These are phyloP conservation scores for Neoarthrinium moseri DNA, from an alignment of 2,329 filamentous ascomycete species.

Conservation along the genomic window DNA sequence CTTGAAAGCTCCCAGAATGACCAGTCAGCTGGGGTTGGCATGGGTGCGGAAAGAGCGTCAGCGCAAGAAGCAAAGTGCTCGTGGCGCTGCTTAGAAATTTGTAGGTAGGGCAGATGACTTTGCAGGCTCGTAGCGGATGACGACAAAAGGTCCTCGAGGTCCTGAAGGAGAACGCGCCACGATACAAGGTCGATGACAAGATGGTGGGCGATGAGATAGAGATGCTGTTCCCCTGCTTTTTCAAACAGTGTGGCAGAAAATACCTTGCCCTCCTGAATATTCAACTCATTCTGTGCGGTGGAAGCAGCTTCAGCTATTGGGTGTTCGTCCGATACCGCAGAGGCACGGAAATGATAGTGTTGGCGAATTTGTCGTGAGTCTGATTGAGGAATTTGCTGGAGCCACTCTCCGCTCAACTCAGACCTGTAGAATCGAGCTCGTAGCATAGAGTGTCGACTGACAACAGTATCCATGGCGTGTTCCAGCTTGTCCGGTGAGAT, in stretches of 20 bases:
- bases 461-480: slow-evolving; percentile 1
- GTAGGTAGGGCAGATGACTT: slow-evolving; percentile 20
- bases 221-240: slow-evolving; percentile 15
- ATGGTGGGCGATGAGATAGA: slow-evolving; percentile 34
- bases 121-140: background rate
- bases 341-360: background rate
- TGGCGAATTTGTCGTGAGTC: background rate
- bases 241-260: slow-evolving; percentile 22
- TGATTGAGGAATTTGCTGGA: background rate
- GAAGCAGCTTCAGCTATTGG: background rate
- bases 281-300: slow-evolving; percentile 11
- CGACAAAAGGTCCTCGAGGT: slow-evolving; percentile 33
- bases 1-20: background rate
- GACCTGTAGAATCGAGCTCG: slow-evolving; percentile 27
- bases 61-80: slow-evolving; percentile 29
- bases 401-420: background rate
- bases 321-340: background rate
- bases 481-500: background rate
- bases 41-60: slow-evolving; percentile 23
- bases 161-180: slow-evolving; percentile 42
- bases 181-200: slow-evolving; percentile 43
- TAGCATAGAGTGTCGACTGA: slow-evolving; percentile 22
- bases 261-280: slow-evolving; percentile 21
- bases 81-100: slow-evolving; percentile 8
- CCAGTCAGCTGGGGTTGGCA: background rate